Evolutionary conservation across 768 basidiomycete species (phyloP), one percentile per base, ranked within the genome.

Genomic region (Strobilomyces dryophilus): DNA sequence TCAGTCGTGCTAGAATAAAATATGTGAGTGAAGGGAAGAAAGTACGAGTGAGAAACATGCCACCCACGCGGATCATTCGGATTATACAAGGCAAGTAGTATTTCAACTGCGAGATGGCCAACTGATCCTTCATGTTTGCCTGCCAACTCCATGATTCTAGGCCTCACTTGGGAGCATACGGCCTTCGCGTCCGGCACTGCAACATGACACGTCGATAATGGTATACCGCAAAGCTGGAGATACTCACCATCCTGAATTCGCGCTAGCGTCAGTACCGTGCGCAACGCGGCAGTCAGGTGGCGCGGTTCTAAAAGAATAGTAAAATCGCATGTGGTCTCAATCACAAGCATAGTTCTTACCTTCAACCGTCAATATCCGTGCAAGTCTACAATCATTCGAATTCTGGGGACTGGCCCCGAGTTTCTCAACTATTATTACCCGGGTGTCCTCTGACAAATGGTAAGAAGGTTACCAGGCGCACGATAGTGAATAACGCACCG

Each of bases 71-170:
- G 49, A 0, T 59, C 57, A 5, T 14, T 9, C 8, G 18, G 26
- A 27, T 59, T 36, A 2, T 54, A 56, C 8, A 66, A 37, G 6
- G 37, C 50, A 31, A 66, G 55, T 5, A 49, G 39, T 47, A 64
- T 54, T 21, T 64, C 62, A 2, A 61, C 60, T 14, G 65, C 59
- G 4, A 65, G 54, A 20, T 51, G 52, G 34, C 64, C 62, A 20
- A 66, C 36, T 6, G 55, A 37, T 26, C 47, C 18, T 1, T 51
- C 49, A 2, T 52, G 1, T 12, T 44, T 62, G 34, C 11, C 31
- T 4, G 62, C 60, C n/a, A 66, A 35, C 31, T 56, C 21, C 27
- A 41, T 52, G 24, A 66, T 36, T 34, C 59, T 57, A 8, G 54
- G 47, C 21, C 46, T 61, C 26, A 66, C 57, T 7, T 1, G 1